Percentiles rank a stretch among this genome's conserved stretches.
Evolutionary conservation across 176 grass and related monocot genomes (phyloP).

Genomic region (Phoenix roebelenii): DNA sequence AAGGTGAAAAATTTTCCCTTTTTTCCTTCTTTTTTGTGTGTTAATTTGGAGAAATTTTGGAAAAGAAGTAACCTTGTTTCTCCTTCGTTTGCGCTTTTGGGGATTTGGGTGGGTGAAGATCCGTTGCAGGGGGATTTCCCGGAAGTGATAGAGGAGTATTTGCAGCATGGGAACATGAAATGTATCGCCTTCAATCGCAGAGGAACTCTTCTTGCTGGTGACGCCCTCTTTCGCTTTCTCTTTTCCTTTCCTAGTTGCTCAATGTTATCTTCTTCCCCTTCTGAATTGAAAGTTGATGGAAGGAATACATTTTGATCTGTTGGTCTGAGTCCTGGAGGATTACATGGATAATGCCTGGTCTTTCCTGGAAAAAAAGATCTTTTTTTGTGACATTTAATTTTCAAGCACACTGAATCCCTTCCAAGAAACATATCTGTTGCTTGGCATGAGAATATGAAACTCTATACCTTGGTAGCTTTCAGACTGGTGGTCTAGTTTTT

Average conservation of each 20-base stretch:
- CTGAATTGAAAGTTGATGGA: not conserved
- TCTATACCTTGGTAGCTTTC: no score
- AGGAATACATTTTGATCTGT: not conserved
- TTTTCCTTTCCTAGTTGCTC: constrained; percentile 1
- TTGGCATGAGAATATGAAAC: no score
- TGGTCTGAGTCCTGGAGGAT: no score
- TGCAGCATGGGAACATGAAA: constrained; percentile 99
- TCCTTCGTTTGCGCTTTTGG: not conserved
- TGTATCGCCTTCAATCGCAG: constrained; percentile 89
- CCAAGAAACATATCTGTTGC: no score
- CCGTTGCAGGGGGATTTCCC: constrained; percentile 96
- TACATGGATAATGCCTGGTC: no score
- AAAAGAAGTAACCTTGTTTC: constrained; percentile 5
- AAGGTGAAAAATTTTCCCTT: not conserved
- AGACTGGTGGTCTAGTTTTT: no score
- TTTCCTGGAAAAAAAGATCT: no score
- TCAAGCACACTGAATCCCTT: no score
- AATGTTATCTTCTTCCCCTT: constrained; percentile 7
- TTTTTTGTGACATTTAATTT: no score
- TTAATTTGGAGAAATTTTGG: constrained; percentile 3
- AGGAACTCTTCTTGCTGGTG: constrained; percentile 96
- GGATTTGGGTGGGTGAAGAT: constrained; percentile 47
- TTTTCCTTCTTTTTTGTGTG: not conserved
- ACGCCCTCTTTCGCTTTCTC: constrained; percentile 4
- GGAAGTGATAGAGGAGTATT: constrained; percentile 89